Conservation (phyloP, 2,329 filamentous ascomycete genomes). For the Arthrinium puccinioides region DNA sequence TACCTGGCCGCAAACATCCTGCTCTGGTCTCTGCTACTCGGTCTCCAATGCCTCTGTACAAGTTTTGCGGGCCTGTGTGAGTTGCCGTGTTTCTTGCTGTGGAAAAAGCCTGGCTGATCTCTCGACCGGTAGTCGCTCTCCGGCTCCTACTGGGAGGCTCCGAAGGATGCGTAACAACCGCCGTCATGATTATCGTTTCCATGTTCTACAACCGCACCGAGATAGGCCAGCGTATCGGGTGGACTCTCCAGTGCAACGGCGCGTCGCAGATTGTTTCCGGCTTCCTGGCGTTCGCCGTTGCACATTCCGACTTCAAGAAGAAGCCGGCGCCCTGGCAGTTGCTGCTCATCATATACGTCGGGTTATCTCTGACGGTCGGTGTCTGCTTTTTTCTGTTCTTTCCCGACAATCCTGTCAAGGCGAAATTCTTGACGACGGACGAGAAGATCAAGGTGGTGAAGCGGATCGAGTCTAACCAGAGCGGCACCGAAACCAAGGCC, state of each 20-base stretch:
- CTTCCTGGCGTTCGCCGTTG: slow-evolving; percentile 3
- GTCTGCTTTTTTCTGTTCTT: slow-evolving; percentile 3
- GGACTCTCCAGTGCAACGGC: slow-evolving; percentile 5
- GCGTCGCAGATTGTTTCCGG: slow-evolving; percentile 1
- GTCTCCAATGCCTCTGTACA: slow-evolving; percentile 4
- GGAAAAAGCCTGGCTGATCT: background rate
- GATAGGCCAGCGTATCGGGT: slow-evolving; percentile 3
- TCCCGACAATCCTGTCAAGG: slow-evolving; percentile 4
- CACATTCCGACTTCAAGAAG: background rate
- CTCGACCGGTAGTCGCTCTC: slow-evolving; percentile 2
- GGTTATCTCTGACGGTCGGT: background rate
- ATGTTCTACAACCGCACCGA: slow-evolving; percentile 7
- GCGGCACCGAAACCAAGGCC: slow-evolving; percentile 5
- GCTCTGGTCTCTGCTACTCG: slow-evolving; percentile 4
- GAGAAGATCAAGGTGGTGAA: slow-evolving; percentile 4
- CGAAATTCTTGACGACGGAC: slow-evolving; percentile 2
- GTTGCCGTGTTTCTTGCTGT: background rate
- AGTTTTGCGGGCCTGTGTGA: slow-evolving; percentile 4
- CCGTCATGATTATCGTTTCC: slow-evolving; percentile 3
- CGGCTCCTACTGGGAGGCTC: slow-evolving; percentile 3
- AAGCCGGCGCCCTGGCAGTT: slow-evolving; percentile 4
- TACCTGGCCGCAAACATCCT: slow-evolving; percentile 4
- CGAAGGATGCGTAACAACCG: slow-evolving; percentile 4
- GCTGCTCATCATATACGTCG: slow-evolving; percentile 3
- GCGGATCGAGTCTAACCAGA: slow-evolving; percentile 4